phyloP scores from a whole-genome alignment of 2,329 filamentous ascomycete genomes.

The Massarina eburnea region DNA sequence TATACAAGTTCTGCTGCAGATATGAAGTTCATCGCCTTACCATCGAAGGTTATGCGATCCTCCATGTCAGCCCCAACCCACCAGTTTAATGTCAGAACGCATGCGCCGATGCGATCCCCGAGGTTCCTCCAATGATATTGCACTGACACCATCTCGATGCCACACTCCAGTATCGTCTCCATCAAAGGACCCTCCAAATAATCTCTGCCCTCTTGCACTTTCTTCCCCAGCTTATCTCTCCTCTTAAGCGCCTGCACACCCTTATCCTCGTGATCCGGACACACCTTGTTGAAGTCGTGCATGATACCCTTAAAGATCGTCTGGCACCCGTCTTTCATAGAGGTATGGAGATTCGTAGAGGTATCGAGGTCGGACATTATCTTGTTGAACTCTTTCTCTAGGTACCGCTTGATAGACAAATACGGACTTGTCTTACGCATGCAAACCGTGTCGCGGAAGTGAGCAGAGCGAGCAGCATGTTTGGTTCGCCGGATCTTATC shows the following conservation, averaged over 20 bases:
- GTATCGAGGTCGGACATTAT: background rate
- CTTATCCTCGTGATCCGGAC: conserved; percentile 2
- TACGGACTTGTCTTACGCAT: background rate
- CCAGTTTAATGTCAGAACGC: too few species aligned
- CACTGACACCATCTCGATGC: background rate
- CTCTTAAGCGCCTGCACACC: conserved; percentile 2
- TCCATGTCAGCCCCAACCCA: too few species aligned
- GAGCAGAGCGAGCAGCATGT: background rate
- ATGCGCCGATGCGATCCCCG: too few species aligned
- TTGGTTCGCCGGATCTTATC: background rate
- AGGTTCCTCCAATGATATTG: too few species aligned
- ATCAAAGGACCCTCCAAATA: background rate
- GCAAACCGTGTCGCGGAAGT: background rate
- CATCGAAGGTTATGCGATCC: too few species aligned
- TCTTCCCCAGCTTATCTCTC: conserved; percentile 1
- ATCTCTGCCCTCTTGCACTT: conserved; percentile 1
- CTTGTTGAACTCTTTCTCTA: background rate
- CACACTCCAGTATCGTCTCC: background rate
- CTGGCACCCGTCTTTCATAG: background rate
- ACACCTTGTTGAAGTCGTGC: conserved; percentile 5
- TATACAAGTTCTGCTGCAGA: too few species aligned
- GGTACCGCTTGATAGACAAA: background rate
- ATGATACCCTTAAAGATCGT: background rate
- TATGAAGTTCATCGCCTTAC: too few species aligned
- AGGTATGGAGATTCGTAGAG: background rate